Conservation (phyloP, 352 stramenopile species). For the Phytophthora pisi region DNA sequence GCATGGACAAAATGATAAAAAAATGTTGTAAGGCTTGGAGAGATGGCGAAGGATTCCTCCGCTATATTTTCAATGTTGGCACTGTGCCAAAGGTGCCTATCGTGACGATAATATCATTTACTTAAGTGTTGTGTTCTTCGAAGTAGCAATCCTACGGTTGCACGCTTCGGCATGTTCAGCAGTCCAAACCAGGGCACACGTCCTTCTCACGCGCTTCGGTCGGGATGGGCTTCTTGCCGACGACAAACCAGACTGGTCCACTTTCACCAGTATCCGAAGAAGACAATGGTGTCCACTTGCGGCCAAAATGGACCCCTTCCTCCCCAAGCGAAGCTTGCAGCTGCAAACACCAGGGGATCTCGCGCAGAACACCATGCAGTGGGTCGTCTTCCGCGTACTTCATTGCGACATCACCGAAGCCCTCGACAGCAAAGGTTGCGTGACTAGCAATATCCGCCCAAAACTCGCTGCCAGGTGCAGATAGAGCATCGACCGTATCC, state of each 20-base stretch:
- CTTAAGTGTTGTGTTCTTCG: too few species aligned
- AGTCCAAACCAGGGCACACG: slow-evolving; percentile 17
- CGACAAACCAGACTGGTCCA: slow-evolving; percentile 10
- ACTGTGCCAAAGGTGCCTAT: too few species aligned
- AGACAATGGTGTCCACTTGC: slow-evolving; percentile 37
- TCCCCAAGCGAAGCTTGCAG: slow-evolving; percentile 27
- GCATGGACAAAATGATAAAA: too few species aligned
- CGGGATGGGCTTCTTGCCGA: slow-evolving; percentile 20
- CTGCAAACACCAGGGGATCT: slow-evolving; percentile 37
- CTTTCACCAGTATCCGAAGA: not conserved
- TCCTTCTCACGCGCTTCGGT: slow-evolving; percentile 12
- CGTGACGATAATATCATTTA: too few species aligned
- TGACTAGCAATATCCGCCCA: slow-evolving; percentile 44
- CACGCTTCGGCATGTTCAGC: not conserved
- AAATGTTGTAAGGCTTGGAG: too few species aligned
- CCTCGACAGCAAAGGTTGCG: slow-evolving; percentile 12
- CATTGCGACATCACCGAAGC: slow-evolving; percentile 14
- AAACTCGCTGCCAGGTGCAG: slow-evolving; percentile 41
- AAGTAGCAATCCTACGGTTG: too few species aligned
- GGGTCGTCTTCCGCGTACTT: slow-evolving; percentile 52
- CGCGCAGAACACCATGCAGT: slow-evolving; percentile 35
- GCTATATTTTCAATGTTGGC: too few species aligned
- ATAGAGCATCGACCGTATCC: slow-evolving; percentile 47
- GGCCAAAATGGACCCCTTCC: slow-evolving; percentile 34
- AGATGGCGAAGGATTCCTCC: too few species aligned